These are phyloP conservation scores for Brassica rapa DNA, from an alignment of 345 rosid species.

Conservation along the genomic window DNA sequence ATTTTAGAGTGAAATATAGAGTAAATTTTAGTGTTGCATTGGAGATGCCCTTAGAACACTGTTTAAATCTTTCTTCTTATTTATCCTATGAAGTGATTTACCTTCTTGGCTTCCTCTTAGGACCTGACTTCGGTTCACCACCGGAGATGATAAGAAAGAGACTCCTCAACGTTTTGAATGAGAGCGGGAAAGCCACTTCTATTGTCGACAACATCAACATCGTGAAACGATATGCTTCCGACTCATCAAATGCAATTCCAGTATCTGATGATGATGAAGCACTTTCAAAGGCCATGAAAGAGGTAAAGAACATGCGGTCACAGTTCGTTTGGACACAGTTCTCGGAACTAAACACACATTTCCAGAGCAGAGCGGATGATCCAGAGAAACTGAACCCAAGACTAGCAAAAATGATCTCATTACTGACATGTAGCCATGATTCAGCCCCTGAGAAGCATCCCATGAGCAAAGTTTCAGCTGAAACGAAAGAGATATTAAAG, in stretches of 20 bases:
- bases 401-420: slow-evolving; percentile 76
- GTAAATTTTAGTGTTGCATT: no score
- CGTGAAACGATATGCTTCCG: slow-evolving; percentile 73
- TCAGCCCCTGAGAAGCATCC: slow-evolving; percentile 42
- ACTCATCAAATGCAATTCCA: slow-evolving; percentile 73
- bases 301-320: slow-evolving; percentile 69
- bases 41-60: background rate
- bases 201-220: slow-evolving; percentile 67
- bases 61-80: background rate
- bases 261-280: slow-evolving; percentile 82
- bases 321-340: slow-evolving; percentile 91
- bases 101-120: slow-evolving; percentile 41
- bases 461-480: slow-evolving; percentile 48
- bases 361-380: slow-evolving; percentile 66
- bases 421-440: slow-evolving; percentile 68
- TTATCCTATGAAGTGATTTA: slow-evolving; percentile 4
- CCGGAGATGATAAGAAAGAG: slow-evolving; percentile 63
- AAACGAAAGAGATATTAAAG: slow-evolving; percentile 62
- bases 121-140: slow-evolving; percentile 91
- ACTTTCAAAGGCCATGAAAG: slow-evolving; percentile 68
- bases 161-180: slow-evolving; percentile 68
- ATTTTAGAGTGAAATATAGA: no score
- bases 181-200: slow-evolving; percentile 73
- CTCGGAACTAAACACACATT: slow-evolving; percentile 71
- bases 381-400: slow-evolving; percentile 59